phyloP scores from a whole-genome alignment of 2,329 filamentous ascomycete genomes.

The Hypoxylon sp. region DNA sequence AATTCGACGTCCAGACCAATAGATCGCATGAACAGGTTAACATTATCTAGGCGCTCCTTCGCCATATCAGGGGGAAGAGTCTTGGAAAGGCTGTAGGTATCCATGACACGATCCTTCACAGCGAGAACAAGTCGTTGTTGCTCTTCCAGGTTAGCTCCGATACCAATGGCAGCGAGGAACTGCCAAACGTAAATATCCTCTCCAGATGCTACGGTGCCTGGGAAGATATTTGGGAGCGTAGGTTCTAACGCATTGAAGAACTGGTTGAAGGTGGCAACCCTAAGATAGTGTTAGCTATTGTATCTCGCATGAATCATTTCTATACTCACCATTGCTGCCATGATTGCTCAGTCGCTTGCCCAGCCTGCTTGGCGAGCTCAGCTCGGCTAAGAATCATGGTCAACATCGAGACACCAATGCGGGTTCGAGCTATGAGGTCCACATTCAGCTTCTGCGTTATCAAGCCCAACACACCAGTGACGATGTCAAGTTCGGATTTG shows the following conservation, averaged over 20 bases:
- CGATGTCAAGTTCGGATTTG: slow-evolving; percentile 90
- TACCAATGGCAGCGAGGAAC: slow-evolving; percentile 94
- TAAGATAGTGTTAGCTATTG: slow-evolving; percentile 57
- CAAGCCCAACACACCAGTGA: slow-evolving; percentile 89
- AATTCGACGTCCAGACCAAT: slow-evolving; percentile 97
- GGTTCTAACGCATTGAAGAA: slow-evolving; percentile 92
- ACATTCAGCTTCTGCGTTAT: slow-evolving; percentile 87
- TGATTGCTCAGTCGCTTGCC: slow-evolving; percentile 77
- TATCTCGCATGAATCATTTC: not conserved
- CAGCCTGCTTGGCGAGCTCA: slow-evolving; percentile 90
- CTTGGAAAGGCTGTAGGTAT: slow-evolving; percentile 91
- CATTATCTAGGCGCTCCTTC: slow-evolving; percentile 85
- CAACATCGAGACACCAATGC: slow-evolving; percentile 89
- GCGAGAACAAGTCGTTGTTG: slow-evolving; percentile 94
- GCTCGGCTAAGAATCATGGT: slow-evolving; percentile 96
- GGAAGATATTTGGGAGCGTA: slow-evolving; percentile 87
- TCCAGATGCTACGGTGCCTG: slow-evolving; percentile 87
- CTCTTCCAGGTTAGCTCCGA: slow-evolving; percentile 92
- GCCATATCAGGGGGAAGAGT: slow-evolving; percentile 90
- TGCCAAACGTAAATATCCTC: slow-evolving; percentile 99
- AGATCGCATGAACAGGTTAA: slow-evolving; percentile 98
- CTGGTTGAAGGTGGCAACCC: slow-evolving; percentile 83
- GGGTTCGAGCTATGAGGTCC: slow-evolving; percentile 85
- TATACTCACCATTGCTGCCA: slow-evolving; percentile 82
- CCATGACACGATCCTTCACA: slow-evolving; percentile 98